Conservation (phyloP, 1,284 basidiomycete species). For the Coriolopsis trogii region DNA sequence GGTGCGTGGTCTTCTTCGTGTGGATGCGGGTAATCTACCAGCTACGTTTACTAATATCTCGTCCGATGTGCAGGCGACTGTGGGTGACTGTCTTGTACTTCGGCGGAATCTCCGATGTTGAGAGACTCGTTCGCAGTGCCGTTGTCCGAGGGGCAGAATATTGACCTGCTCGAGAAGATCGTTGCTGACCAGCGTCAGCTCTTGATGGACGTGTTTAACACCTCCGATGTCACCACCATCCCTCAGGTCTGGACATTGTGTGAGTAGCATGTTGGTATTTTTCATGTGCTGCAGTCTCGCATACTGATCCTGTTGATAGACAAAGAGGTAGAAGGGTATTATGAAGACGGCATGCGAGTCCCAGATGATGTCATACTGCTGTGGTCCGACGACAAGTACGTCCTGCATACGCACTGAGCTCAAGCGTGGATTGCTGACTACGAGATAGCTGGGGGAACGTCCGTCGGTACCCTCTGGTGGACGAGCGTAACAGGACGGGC, state of each 20-base stretch:
- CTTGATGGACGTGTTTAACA: conserved; percentile 56
- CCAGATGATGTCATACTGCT: conserved; percentile 59
- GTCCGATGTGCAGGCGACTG: conserved; percentile 23
- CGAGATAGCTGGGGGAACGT: conserved; percentile 58
- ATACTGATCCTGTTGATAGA: conserved; percentile 34
- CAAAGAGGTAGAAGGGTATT: conserved; percentile 73
- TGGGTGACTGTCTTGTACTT: conserved; percentile 11
- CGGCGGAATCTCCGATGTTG: neutral
- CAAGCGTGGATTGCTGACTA: neutral
- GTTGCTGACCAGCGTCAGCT: conserved; percentile 66
- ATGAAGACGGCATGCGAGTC: conserved; percentile 59
- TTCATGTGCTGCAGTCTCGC: neutral
- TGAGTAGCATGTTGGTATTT: conserved; percentile 32
- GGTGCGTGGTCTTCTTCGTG: conserved; percentile 40
- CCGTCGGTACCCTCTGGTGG: conserved; percentile 53
- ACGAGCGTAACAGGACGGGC: conserved; percentile 58
- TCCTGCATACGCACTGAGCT: neutral
- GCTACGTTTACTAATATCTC: neutral
- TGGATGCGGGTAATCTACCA: too few species aligned
- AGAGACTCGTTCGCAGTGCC: conserved; percentile 43
- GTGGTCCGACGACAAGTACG: conserved; percentile 66
- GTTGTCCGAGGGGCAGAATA: conserved; percentile 50
- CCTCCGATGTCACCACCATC: conserved; percentile 50
- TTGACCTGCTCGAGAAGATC: conserved; percentile 55
- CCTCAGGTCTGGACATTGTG: conserved; percentile 71